A percentile compares a stretch with the other conserved stretches of the same genome.
phyloP scores from a whole-genome alignment of 441 rosid species.

The Dalechampia spathulata region DNA sequence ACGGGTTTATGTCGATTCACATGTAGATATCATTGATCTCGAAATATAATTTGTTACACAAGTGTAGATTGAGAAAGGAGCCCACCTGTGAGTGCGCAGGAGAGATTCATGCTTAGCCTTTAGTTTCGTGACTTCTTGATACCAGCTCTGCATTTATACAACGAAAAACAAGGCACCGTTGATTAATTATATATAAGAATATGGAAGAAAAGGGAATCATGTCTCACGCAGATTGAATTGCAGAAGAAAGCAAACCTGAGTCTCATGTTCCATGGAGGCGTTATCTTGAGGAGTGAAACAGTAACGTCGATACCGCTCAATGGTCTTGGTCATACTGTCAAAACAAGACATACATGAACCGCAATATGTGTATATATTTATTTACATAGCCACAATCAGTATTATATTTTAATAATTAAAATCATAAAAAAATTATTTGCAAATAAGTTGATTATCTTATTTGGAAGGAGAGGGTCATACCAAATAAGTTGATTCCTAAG shows the following conservation, averaged over 20 bases:
- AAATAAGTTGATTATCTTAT: too few relatives aligned
- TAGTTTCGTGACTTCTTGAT: conserved; percentile 58
- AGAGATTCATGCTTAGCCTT: conserved; percentile 71
- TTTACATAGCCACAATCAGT: too few relatives aligned
- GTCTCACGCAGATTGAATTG: not conserved
- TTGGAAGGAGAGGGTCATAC: too few relatives aligned
- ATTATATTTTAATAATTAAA: too few relatives aligned
- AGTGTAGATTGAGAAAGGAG: not conserved
- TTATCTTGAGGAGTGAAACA: conserved; percentile 49
- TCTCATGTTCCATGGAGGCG: conserved; percentile 39
- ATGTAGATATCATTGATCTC: too few relatives aligned
- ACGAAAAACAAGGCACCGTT: not conserved
- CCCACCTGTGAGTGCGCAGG: conserved; percentile 69
- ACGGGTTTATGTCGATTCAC: too few relatives aligned
- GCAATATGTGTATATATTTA: too few relatives aligned
- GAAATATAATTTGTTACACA: too few relatives aligned
- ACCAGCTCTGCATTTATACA: conserved; percentile 46
- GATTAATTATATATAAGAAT: too few relatives aligned
- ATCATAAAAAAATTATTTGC: too few relatives aligned
- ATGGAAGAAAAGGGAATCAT: too few relatives aligned
- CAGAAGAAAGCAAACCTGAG: conserved; percentile 37
- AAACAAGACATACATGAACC: conserved; percentile 1
- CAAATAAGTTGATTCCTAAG: too few relatives aligned
- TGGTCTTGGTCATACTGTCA: conserved; percentile 45
- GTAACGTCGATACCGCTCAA: conserved; percentile 66